These are phyloP conservation scores for Penicillium arizonense DNA, from an alignment of 495 filamentous ascomycete genomes.

Conservation along the genomic window DNA sequence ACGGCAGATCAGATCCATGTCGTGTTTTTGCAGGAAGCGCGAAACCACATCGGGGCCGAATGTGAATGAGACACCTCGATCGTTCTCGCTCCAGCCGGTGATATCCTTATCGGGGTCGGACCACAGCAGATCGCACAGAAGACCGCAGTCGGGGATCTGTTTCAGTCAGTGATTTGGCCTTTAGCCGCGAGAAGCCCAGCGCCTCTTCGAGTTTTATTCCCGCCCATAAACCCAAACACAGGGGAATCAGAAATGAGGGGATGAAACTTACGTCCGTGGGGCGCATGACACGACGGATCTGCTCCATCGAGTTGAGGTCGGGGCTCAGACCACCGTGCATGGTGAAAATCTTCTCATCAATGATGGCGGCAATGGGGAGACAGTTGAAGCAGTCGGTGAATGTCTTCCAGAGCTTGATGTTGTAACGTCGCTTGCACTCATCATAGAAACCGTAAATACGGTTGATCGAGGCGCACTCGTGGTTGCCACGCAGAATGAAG, in stretches of 20 bases:
- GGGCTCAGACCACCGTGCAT: slow-evolving; percentile 99
- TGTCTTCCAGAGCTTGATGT: slow-evolving; percentile 99
- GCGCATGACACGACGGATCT: slow-evolving; percentile 98
- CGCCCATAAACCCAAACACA: not conserved
- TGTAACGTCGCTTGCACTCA: slow-evolving; percentile 98
- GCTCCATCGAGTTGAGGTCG: slow-evolving; percentile 99
- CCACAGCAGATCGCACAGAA: slow-evolving; percentile 97
- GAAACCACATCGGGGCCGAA: slow-evolving; percentile 99
- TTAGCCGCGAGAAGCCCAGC: slow-evolving; percentile 37
- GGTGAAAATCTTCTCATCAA: slow-evolving; percentile 99
- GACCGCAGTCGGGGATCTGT: slow-evolving; percentile 96
- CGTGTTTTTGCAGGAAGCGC: slow-evolving; percentile 97
- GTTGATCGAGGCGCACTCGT: slow-evolving; percentile 99
- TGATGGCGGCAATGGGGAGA: slow-evolving; percentile 98
- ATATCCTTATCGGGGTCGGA: slow-evolving; percentile 99
- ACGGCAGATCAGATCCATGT: slow-evolving; percentile 99
- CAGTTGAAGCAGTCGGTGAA: slow-evolving; percentile 99
- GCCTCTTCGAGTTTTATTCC: slow-evolving; percentile 22
- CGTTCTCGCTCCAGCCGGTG: slow-evolving; percentile 99
- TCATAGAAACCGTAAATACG: slow-evolving; percentile 99
- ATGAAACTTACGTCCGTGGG: slow-evolving; percentile 85
- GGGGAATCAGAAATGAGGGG: slow-evolving; percentile 7
- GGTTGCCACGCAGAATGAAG: slow-evolving; percentile 97
- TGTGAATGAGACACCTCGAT: slow-evolving; percentile 97
- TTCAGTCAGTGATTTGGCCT: slow-evolving; percentile 49